These are phyloP conservation scores for Carpinus fangiana DNA, from an alignment of 306 rosid genomes.

Conservation along the genomic window DNA sequence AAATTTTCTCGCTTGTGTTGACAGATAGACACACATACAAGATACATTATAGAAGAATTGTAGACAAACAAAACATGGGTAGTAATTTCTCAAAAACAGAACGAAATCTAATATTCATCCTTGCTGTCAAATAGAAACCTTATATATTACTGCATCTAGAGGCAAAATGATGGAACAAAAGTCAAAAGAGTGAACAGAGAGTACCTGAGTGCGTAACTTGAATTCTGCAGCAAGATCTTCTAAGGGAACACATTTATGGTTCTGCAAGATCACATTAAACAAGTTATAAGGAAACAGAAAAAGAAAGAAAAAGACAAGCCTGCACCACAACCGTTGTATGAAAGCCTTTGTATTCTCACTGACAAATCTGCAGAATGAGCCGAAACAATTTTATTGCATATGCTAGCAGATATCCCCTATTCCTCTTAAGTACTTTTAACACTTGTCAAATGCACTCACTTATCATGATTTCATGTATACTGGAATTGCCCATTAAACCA, in stretches of 20 bases:
- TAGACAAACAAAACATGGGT: neutral
- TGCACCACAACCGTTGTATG: neutral
- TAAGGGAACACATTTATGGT: slow-evolving; percentile 83
- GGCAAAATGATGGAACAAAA: neutral
- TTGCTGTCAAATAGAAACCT: neutral
- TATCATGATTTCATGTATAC: neutral
- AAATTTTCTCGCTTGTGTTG: neutral
- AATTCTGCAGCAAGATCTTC: slow-evolving; percentile 98
- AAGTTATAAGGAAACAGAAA: neutral
- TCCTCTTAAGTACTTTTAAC: neutral
- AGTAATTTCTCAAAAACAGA: neutral
- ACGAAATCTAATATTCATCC: neutral
- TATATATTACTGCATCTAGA: neutral
- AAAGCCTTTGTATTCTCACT: neutral
- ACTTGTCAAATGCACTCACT: neutral
- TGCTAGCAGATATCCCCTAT: neutral
- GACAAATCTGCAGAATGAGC: neutral
- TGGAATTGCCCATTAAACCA: neutral
- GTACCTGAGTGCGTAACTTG: slow-evolving; percentile 89
- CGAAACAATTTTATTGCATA: neutral
- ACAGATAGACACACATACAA: slow-evolving; percentile 10
- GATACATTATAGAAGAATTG: neutral
- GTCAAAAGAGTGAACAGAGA: neutral
- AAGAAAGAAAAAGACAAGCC: slow-evolving; percentile 12
- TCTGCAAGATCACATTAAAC: slow-evolving; percentile 51